A percentile compares a stretch with the other conserved stretches of the same genome.
Evolutionary conservation across 805 yeast species (phyloP).

Genomic region (Cephaloascus albidus): DNA sequence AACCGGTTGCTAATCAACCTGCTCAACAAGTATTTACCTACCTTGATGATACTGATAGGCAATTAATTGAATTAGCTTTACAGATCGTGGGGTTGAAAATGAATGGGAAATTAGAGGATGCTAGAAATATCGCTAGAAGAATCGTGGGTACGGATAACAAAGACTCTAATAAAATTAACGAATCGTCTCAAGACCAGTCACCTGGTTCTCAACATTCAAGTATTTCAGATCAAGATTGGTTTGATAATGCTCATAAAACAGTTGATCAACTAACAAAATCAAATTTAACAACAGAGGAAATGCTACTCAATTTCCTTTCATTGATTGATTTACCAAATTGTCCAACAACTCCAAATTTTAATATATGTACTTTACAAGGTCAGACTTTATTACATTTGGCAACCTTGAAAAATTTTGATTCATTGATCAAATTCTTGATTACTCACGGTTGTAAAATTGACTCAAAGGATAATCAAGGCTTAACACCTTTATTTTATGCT

Average conservation of each 20-base stretch:
- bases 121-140: conserved; percentile 84
- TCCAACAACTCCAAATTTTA: conserved; percentile 65
- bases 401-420: conserved; percentile 59
- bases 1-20: conserved; percentile 6
- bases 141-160: conserved; percentile 57
- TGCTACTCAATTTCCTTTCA: conserved; percentile 38
- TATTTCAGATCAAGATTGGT: conserved; percentile 32
- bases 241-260: conserved; percentile 40
- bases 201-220: conserved; percentile 4
- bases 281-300: conserved; percentile 37
- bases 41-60: conserved; percentile 91
- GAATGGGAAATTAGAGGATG: conserved; percentile 94
- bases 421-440: conserved; percentile 54
- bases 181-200: not conserved
- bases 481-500: conserved; percentile 85
- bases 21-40: conserved; percentile 72
- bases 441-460: conserved; percentile 63
- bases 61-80: conserved; percentile 86
- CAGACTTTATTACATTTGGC: conserved; percentile 88
- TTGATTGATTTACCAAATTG: conserved; percentile 61
- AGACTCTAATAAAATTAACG: conserved; percentile 4
- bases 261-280: conserved; percentile 37
- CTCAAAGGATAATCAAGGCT: conserved; percentile 68
- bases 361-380: conserved; percentile 72
- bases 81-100: conserved; percentile 95